Conservation (phyloP, 1,284 basidiomycete genomes). For the Apiotrichum porosum region DNA sequence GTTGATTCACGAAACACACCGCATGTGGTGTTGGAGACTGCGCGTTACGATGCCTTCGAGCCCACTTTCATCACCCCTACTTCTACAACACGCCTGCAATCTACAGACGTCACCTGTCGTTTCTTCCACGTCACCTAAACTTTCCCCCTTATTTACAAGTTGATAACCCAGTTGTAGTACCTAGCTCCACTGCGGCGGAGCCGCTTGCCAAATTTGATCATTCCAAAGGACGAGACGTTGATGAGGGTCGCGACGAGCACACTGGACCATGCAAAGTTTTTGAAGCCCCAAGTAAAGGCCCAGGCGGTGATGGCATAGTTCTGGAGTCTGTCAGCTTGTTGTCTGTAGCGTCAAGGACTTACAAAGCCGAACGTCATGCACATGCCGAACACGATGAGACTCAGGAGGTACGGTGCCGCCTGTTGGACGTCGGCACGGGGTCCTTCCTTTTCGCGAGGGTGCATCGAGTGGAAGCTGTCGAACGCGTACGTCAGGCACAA, state of each 20-base stretch:
- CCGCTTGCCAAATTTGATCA: constrained; percentile 13
- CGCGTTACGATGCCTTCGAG: too few species aligned
- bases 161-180: constrained; percentile 16
- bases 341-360: background rate
- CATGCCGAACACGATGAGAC: constrained; percentile 20
- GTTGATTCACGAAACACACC: too few species aligned
- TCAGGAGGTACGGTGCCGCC: constrained; percentile 17
- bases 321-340: background rate
- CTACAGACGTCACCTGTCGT: too few species aligned
- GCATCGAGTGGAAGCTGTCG: constrained; percentile 12
- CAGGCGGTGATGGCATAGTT: constrained; percentile 23
- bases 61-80: too few species aligned
- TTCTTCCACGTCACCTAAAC: too few species aligned
- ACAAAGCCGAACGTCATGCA: constrained; percentile 7
- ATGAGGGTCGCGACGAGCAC: constrained; percentile 6
- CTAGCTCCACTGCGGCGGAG: constrained; percentile 6
- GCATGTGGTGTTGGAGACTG: too few species aligned
- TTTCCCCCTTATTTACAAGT: constrained; percentile 5
- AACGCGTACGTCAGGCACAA: constrained; percentile 19
- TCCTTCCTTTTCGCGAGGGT: constrained; percentile 6
- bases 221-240: constrained; percentile 8
- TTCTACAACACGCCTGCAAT: too few species aligned
- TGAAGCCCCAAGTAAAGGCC: constrained; percentile 19
- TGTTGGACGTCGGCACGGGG: constrained; percentile 13
- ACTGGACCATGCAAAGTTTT: constrained; percentile 16